phyloP scores from a whole-genome alignment of 768 basidiomycete genomes.

The Phlegmacium glaucopus region DNA sequence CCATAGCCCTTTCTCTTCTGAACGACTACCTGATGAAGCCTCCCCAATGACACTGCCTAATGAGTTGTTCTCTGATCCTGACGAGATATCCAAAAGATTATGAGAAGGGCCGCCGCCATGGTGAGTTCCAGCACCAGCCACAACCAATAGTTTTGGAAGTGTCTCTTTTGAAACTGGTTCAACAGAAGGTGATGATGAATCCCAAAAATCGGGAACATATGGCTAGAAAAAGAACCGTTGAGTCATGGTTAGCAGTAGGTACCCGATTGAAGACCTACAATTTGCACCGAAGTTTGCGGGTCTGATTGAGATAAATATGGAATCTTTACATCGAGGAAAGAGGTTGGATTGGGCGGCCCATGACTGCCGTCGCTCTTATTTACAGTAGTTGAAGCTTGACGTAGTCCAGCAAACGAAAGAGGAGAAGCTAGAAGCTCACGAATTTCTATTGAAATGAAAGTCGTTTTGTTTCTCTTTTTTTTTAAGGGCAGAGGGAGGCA shows the following conservation, averaged over 20 bases:
- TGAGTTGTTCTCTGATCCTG: neutral
- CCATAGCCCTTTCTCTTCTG: constrained; percentile 21
- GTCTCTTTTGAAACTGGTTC: constrained; percentile 18
- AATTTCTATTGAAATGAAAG: constrained; percentile 49
- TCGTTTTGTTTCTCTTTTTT: constrained; percentile 62
- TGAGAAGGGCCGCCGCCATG: constrained; percentile 36
- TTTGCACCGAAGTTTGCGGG: constrained; percentile 45
- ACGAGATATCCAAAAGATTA: constrained; percentile 18
- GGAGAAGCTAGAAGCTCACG: constrained; percentile 33
- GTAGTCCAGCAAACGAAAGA: constrained; percentile 11
- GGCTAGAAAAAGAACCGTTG: constrained; percentile 34
- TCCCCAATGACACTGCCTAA: too few relatives aligned
- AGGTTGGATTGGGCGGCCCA: constrained; percentile 18
- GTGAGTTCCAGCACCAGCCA: constrained; percentile 37
- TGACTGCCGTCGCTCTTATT: too few relatives aligned
- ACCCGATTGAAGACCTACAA: constrained; percentile 44
- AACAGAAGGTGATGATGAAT: constrained; percentile 25
- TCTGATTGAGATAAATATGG: constrained; percentile 50
- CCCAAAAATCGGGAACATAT: constrained; percentile 44
- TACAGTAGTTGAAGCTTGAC: neutral
- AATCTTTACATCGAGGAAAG: constrained; percentile 47
- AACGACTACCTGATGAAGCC: neutral
- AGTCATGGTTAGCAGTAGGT: constrained; percentile 4
- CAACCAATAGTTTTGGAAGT: constrained; percentile 42
- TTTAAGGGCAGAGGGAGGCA: constrained; percentile 1